A percentile compares a stretch with the other conserved stretches of the same genome.
Conservation (phyloP, 371 early-diverging fungal species). For the Circinella minor region DNA sequence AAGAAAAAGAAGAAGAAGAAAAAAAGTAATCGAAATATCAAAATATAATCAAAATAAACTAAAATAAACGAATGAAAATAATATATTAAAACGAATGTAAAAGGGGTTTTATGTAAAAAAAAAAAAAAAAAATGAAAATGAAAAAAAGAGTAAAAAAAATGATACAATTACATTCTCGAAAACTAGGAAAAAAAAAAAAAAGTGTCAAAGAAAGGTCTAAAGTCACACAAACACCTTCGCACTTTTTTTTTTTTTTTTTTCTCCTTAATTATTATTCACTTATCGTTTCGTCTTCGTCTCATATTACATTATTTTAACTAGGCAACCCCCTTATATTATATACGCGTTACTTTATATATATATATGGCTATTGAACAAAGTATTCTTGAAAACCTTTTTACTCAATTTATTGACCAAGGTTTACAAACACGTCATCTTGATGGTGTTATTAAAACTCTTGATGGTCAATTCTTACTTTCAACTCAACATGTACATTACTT, state of each 20-base stretch:
- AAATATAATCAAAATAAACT: neutral
- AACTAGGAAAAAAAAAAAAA: neutral
- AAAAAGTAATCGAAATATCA: neutral
- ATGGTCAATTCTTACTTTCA: constrained; percentile 17
- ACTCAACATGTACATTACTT: constrained; percentile 6
- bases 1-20: constrained; percentile 7
- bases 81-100: too few species aligned
- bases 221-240: constrained; percentile 2
- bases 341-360: too few species aligned
- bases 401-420: constrained; percentile 26
- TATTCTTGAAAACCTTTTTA: constrained; percentile 13
- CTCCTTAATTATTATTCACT: too few species aligned
- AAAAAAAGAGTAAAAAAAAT: too few species aligned
- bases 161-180: too few species aligned
- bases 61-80: too few species aligned
- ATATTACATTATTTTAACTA: too few species aligned
- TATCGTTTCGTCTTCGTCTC: too few species aligned
- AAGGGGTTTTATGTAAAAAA: neutral
- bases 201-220: neutral
- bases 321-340: too few species aligned
- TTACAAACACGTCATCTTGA: constrained; percentile 9
- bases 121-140: neutral
- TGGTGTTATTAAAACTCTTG: constrained; percentile 16
- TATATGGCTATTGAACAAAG: constrained; percentile 10
- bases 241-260: too few species aligned